phyloP scores from a whole-genome alignment of 148 eudicot species.

The Nyssa sinensis region DNA sequence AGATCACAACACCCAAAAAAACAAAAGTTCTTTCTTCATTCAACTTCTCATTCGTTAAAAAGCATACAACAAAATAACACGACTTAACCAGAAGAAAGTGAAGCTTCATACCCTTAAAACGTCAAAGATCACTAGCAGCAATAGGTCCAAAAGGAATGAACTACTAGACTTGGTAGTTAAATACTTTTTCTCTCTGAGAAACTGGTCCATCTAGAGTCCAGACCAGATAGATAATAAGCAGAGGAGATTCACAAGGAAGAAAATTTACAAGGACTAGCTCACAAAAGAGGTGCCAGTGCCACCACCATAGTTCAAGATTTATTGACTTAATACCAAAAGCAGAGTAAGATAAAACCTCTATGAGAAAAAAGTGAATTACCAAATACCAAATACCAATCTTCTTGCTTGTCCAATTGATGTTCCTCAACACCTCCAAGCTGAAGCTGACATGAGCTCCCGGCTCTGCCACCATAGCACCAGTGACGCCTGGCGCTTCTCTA shows the following conservation, averaged over 20 bases:
- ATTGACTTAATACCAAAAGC: background rate
- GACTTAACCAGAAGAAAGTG: background rate
- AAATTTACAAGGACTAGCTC: background rate
- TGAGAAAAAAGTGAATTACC: conserved; percentile 1
- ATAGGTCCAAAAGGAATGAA: conserved; percentile 8
- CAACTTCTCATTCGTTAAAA: background rate
- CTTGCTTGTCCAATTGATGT: conserved; percentile 8
- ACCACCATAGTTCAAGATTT: background rate
- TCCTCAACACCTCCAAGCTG: conserved; percentile 53
- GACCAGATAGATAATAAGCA: conserved; percentile 14
- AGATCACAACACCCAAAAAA: background rate
- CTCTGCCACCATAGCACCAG: conserved; percentile 49
- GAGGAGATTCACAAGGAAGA: conserved; percentile 17
- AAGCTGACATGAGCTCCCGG: conserved; percentile 42
- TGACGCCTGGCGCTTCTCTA: conserved; percentile 39
- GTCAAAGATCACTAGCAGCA: conserved; percentile 7
- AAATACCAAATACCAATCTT: conserved; percentile 11
- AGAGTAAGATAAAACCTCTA: background rate
- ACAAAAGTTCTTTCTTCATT: background rate
- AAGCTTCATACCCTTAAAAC: background rate
- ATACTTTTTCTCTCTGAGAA: background rate
- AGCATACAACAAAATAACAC: background rate
- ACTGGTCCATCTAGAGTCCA: background rate
- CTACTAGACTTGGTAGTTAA: background rate
- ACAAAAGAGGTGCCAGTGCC: background rate